Conservation (phyloP, 2,329 filamentous ascomycete genomes). For the Aspergillus floridensis region DNA sequence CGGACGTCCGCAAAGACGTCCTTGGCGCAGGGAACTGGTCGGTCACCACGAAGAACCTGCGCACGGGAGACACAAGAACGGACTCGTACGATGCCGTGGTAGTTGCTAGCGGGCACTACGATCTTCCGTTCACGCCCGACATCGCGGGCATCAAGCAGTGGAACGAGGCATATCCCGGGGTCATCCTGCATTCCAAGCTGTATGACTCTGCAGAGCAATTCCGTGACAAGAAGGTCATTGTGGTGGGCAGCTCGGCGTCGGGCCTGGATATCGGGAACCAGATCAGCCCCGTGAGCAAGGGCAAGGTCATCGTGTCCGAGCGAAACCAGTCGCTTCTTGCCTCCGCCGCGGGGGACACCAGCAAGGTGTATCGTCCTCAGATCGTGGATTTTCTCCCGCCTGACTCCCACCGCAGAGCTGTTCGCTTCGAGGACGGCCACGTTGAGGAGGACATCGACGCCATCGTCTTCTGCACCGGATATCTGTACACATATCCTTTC, state of each 20-base stretch:
- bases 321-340: conserved; percentile 50
- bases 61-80: conserved; percentile 40
- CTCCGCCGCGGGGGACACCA: conserved; percentile 36
- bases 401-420: conserved; percentile 52
- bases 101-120: conserved; percentile 73
- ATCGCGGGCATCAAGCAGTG: conserved; percentile 61
- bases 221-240: conserved; percentile 68
- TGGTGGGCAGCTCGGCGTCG: conserved; percentile 82
- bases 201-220: conserved; percentile 69
- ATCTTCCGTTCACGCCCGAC: conserved; percentile 64
- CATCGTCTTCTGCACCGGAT: conserved; percentile 85
- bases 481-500: conserved; percentile 82
- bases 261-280: conserved; percentile 80
- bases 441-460: conserved; percentile 68
- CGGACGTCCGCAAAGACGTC: conserved; percentile 51
- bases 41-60: conserved; percentile 54
- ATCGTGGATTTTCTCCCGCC: conserved; percentile 56
- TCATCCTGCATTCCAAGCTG: conserved; percentile 73
- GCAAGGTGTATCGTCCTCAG: conserved; percentile 58
- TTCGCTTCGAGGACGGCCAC: conserved; percentile 65
- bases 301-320: conserved; percentile 64
- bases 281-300: conserved; percentile 60
- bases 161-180: conserved; percentile 56
- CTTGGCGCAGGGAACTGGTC: conserved; percentile 54
- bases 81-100: conserved; percentile 71